Conservation (phyloP, 2,329 filamentous ascomycete species). For the Aspergillus novoparasiticus region DNA sequence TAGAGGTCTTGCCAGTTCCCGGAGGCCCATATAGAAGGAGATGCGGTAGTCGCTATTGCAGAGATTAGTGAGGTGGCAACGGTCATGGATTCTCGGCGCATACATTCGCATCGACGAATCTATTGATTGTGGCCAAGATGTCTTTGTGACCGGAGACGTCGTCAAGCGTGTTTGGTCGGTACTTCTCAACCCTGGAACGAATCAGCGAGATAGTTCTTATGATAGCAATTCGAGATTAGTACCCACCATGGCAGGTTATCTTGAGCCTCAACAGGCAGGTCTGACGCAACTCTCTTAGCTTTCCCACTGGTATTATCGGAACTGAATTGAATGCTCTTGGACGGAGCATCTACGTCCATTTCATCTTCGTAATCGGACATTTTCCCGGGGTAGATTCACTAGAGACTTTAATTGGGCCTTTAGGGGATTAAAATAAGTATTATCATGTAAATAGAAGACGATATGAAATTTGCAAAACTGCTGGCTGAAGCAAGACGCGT, state of each 20-base stretch:
- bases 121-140: conserved; percentile 96
- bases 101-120: conserved; percentile 90
- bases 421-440: neutral
- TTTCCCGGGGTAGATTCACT: conserved; percentile 15
- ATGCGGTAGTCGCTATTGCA: conserved; percentile 74
- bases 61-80: conserved; percentile 1
- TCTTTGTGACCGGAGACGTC: conserved; percentile 97
- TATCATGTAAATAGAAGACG: neutral
- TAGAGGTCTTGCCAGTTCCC: conserved; percentile 96
- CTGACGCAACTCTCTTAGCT: conserved; percentile 89
- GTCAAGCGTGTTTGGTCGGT: conserved; percentile 81
- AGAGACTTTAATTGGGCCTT: neutral
- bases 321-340: conserved; percentile 66
- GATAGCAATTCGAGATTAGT: neutral
- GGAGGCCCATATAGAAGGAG: conserved; percentile 95
- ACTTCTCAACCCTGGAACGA: conserved; percentile 83
- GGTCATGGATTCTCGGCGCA: conserved; percentile 11
- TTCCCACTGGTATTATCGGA: conserved; percentile 71
- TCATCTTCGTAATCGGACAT: conserved; percentile 65
- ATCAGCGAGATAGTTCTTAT: conserved; percentile 16
- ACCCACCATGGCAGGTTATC: conserved; percentile 87
- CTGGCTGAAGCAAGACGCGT: conserved; percentile 32
- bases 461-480: neutral
- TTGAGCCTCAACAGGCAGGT: conserved; percentile 89
- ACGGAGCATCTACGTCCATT: conserved; percentile 66